phyloP scores from a whole-genome alignment of 2,329 filamentous ascomycete species.

The Apiospora pterosperma region DNA sequence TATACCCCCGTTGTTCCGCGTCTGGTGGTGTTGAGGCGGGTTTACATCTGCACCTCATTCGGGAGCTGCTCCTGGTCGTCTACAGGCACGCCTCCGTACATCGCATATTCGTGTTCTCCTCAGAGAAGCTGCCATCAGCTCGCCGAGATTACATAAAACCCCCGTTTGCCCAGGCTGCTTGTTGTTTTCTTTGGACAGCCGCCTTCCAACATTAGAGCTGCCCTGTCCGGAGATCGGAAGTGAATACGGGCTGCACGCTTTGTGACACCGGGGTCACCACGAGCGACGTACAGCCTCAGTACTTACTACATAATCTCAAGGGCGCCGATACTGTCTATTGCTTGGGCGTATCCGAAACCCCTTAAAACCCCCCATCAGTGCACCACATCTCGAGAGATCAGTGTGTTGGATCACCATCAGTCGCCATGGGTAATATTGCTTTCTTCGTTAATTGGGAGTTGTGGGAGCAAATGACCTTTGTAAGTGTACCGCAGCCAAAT shows the following conservation, averaged over 20 bases:
- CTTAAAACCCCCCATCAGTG: constrained; percentile 1
- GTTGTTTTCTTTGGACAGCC: background rate
- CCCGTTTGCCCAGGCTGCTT: background rate
- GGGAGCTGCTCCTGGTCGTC: background rate
- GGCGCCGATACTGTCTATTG: constrained; percentile 16
- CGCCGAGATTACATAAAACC: background rate
- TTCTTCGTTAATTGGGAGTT: constrained; percentile 72
- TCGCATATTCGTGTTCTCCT: background rate
- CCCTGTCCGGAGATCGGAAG: background rate
- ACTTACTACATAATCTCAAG: background rate
- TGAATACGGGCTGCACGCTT: background rate
- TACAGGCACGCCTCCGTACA: background rate
- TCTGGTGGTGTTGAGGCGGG: background rate
- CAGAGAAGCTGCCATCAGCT: background rate
- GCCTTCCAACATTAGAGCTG: background rate
- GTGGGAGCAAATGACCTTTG: constrained; percentile 90
- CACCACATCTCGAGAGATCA: constrained; percentile 16
- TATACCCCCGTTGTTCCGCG: background rate
- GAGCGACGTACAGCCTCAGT: background rate
- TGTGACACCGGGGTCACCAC: background rate
- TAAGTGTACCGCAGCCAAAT: constrained; percentile 42
- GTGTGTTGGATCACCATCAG: constrained; percentile 16
- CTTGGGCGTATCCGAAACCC: background rate
- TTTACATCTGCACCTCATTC: background rate
- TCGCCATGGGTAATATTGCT: constrained; percentile 34